Conservation (phyloP, 1,284 basidiomycete species). For the Afroboletus lepidellus region DNA sequence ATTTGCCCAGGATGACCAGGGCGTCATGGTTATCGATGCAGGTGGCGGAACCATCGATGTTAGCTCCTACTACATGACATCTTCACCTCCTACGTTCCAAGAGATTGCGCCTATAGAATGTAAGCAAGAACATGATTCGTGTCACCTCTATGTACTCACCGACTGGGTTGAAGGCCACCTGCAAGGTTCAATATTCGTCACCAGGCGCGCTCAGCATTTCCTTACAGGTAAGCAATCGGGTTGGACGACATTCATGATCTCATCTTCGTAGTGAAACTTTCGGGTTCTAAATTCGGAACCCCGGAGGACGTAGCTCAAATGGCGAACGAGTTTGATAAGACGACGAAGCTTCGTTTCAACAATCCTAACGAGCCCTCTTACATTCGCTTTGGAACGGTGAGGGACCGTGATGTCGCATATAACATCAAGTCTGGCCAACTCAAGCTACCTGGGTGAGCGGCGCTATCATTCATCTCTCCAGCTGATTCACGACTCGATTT, state of each 20-base stretch:
- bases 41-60: slow-evolving; percentile 50
- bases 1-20: slow-evolving; percentile 30
- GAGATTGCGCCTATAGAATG: slow-evolving; percentile 37
- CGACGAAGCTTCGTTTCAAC: slow-evolving; percentile 42
- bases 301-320: slow-evolving; percentile 38
- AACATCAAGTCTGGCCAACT: slow-evolving; percentile 44
- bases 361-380: slow-evolving; percentile 35
- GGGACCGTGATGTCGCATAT: slow-evolving; percentile 35
- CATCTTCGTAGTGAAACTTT: slow-evolving; percentile 32
- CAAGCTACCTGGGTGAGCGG: slow-evolving; percentile 37
- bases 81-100: slow-evolving; percentile 23
- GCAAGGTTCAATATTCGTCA: slow-evolving; percentile 38
- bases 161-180: slow-evolving; percentile 26
- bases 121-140: slow-evolving; percentile 11
- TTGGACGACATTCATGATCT: not conserved
- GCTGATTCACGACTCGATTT: slow-evolving; percentile 17
- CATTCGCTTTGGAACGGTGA: slow-evolving; percentile 42
- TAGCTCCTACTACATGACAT: slow-evolving; percentile 33
- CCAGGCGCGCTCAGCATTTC: slow-evolving; percentile 33
- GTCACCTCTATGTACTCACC: slow-evolving; percentile 2
- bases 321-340: slow-evolving; percentile 39
- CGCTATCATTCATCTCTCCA: not conserved
- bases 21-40: slow-evolving; percentile 49
- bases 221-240: slow-evolving; percentile 26
- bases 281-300: slow-evolving; percentile 35